Base-by-base conservation (phyloP, 257 asterid species). In the Nicotiana sylvestris region DNA sequence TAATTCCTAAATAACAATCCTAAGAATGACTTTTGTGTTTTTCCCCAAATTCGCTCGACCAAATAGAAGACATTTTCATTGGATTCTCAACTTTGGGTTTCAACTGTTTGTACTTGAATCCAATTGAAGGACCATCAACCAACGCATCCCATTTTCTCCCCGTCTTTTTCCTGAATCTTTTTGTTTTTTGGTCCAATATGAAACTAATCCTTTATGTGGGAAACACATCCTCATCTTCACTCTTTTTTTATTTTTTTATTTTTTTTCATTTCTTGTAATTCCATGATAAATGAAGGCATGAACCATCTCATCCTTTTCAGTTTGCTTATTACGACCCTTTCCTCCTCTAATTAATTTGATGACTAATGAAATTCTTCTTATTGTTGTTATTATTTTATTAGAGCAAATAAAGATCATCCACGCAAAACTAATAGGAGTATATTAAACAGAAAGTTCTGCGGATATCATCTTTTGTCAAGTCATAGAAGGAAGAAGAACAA, bases 11-110 rank as follows among this genome's bases (percentile, higher is more conserved):
- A 8, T 8, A 0, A 2, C 1, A 39, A 7, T 39, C 2, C 2
- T 39, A 2, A 43, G 12, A 43, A 43, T 43, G 51, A 43, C 3
- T 29, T 29, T 29, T 29, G 30, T 7, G 49, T 8, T 37, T 43
- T 29, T 29, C 30, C 30, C 30, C 30, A 60, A 57, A 18, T 56
- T 60, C 25, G 33, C 27, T 27, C 58, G 37, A 49, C 81, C 30
- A 3, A 69, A 49, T 15, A 37, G 57, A 18, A 74, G 29, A 62
- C 49, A 39, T 4, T 55, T 74, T 57, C 87, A 81, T 84, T 76
- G 84, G 87, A 84, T 84, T 81, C 87, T 81, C 30, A 51, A 74
- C 49, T 25, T 79, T 39, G 25, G 43, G 1, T 27, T 29, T 78
- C 81, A 29, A 72, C 56, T 55, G 33, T 76, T 81, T 37, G 79